phyloP scores from a whole-genome alignment of 331 rosid species.

The Malus hybrid region DNA sequence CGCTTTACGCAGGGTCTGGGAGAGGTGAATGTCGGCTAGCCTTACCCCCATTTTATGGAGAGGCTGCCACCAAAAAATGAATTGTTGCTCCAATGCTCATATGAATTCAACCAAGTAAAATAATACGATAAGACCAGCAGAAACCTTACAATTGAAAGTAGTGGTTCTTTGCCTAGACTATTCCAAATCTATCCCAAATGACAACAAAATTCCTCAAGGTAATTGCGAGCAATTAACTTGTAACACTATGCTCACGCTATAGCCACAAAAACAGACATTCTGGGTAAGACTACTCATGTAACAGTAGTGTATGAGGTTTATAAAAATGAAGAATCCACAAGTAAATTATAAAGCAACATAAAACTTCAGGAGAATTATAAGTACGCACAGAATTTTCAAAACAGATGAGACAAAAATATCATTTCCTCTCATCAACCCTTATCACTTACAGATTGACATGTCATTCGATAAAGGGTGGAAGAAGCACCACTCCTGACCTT shows the following conservation, averaged over 20 bases:
- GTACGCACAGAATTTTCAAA: neutral
- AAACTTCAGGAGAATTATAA: neutral
- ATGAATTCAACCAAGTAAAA: neutral
- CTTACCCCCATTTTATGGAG: no score
- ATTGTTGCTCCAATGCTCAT: neutral
- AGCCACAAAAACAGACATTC: neutral
- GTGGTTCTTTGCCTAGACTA: neutral
- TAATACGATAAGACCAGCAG: neutral
- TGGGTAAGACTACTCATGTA: neutral
- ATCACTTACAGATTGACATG: constrained; percentile 72
- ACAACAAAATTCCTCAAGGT: neutral
- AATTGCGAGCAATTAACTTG: neutral
- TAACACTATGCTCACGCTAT: neutral
- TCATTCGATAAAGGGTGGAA: constrained; percentile 94
- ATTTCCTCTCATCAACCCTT: neutral
- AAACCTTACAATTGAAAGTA: neutral
- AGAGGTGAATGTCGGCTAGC: no score
- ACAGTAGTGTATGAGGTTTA: neutral
- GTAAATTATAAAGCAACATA: neutral
- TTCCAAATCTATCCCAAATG: neutral
- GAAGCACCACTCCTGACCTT: constrained; percentile 58
- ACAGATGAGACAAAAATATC: neutral
- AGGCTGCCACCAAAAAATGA: neutral
- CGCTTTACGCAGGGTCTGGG: no score
- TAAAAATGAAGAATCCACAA: neutral